Conservation (phyloP, 352 stramenopile species). For the Phytophthora tubulina region DNA sequence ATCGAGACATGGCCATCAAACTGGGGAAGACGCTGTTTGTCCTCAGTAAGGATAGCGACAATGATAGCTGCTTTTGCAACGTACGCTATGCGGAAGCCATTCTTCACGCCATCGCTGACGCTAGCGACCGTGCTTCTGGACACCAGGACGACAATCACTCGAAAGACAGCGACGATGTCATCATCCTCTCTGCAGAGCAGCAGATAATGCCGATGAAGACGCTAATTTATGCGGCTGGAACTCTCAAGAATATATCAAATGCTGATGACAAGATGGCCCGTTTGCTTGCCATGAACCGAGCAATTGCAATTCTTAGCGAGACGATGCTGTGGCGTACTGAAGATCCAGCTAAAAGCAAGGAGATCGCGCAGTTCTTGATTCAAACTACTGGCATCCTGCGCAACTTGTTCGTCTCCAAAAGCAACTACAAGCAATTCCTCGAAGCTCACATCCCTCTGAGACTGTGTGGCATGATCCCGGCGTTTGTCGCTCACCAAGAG, state of each 20-base stretch:
- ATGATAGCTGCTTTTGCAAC: conserved; percentile 73
- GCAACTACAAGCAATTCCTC: conserved; percentile 77
- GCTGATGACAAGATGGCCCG: conserved; percentile 66
- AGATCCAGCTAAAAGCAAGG: conserved; percentile 42
- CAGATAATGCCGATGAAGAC: conserved; percentile 38
- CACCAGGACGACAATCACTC: conserved; percentile 13
- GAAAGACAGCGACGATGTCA: conserved; percentile 6
- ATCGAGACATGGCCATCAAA: conserved; percentile 23
- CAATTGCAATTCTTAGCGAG: conserved; percentile 64
- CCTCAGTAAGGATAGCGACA: conserved; percentile 73
- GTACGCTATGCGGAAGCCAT: conserved; percentile 72
- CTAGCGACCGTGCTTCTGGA: conserved; percentile 16
- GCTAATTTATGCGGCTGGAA: conserved; percentile 77
- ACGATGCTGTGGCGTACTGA: conserved; percentile 55
- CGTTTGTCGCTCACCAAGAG: conserved; percentile 67
- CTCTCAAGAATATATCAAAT: conserved; percentile 81
- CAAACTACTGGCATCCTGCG: conserved; percentile 74
- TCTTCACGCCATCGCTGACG: conserved; percentile 50
- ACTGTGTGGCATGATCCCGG: conserved; percentile 56
- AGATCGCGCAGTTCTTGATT: conserved; percentile 77
- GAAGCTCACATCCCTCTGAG: conserved; percentile 55
- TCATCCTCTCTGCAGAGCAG: conserved; percentile 2
- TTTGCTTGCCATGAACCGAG: conserved; percentile 69
- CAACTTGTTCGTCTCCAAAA: conserved; percentile 71
- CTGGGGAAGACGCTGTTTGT: conserved; percentile 77